Evolutionary conservation across 2,329 filamentous ascomycete genomes (phyloP), one percentile per base, ranked within the genome.

Genomic region (Pseudopyricularia cyperi): DNA sequence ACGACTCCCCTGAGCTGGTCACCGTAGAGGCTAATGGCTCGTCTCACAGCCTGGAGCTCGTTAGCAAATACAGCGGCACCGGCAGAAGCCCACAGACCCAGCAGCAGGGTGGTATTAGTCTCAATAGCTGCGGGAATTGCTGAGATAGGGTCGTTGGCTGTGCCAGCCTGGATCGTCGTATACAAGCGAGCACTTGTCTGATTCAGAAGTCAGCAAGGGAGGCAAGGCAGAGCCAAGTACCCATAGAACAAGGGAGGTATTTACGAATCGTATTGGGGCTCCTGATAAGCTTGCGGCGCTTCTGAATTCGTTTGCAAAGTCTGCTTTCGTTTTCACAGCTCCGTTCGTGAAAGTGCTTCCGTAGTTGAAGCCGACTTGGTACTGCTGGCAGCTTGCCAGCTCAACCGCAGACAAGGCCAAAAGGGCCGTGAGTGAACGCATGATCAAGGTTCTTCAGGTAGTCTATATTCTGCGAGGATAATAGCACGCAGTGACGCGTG

Each of bases 81-180:
- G 39, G 74, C 85, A 0, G 87, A 91, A 9, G 81, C 80, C 89
- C 89, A 95, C 50, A 96, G 71, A 58, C 89, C 89, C 12, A 95
- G 79, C 11, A 96, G 77, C 26, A 96, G 76, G 44, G 76, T 75
- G 2, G 87, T 94, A 60, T 88, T 77, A 61, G 87, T 87, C 59
- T 76, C 77, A 67, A 95, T 89, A 60, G 89, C 89, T 44, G 89
- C 89, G 42, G 84, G 85, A 56, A 95, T 88, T 57, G 85, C 87
- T 39, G 76, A 72, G 61, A 85, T 89, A 59, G 80, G 75, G 30
- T 74, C 74, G 67, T 76, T 82, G 57, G 76, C 67, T 6, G 83
- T 83, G 57, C 79, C 82, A 26, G 68, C 77, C 75, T 89, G 85
- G 46, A 85, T 74, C 77, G 82, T 87, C 57, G 84, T 87, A 68